These are phyloP conservation scores for Fraxinus dipetala DNA, from an alignment of 305 asterid genomes.

Conservation along the genomic window DNA sequence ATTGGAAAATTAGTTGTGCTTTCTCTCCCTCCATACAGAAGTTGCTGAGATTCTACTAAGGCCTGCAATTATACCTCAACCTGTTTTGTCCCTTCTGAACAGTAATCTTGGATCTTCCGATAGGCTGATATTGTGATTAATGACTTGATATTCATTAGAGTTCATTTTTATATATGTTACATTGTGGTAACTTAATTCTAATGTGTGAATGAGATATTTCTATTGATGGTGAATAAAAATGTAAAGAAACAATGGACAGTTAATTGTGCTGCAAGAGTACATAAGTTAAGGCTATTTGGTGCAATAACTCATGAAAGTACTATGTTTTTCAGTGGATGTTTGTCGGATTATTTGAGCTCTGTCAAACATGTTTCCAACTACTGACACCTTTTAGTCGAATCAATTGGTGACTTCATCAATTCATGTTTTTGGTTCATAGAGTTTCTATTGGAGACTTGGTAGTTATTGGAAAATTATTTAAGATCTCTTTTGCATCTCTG, in stretches of 20 bases:
- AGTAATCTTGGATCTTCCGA: neutral
- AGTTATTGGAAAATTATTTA: neutral
- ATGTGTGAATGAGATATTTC: neutral
- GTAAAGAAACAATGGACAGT: neutral
- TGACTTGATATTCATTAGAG: neutral
- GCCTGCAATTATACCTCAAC: conserved; percentile 4
- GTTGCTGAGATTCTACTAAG: neutral
- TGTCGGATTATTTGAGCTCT: neutral
- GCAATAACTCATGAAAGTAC: neutral
- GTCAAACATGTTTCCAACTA: neutral
- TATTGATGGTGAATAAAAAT: neutral
- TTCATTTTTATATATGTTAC: neutral
- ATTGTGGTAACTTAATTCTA: neutral
- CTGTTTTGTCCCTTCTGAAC: neutral
- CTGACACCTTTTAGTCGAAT: neutral
- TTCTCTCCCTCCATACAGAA: neutral
- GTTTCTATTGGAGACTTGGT: neutral
- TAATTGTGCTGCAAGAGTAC: conserved; percentile 3
- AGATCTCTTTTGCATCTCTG: neutral
- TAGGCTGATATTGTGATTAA: neutral
- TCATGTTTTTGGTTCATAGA: neutral
- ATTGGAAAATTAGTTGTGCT: neutral
- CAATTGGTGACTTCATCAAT: neutral
- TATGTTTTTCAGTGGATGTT: neutral
- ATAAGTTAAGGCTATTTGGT: neutral